A percentile compares a stretch with the other conserved stretches of the same genome.
These are phyloP conservation scores for Guyanaporus albipodus DNA, from an alignment of 768 basidiomycete species.

Conservation along the genomic window DNA sequence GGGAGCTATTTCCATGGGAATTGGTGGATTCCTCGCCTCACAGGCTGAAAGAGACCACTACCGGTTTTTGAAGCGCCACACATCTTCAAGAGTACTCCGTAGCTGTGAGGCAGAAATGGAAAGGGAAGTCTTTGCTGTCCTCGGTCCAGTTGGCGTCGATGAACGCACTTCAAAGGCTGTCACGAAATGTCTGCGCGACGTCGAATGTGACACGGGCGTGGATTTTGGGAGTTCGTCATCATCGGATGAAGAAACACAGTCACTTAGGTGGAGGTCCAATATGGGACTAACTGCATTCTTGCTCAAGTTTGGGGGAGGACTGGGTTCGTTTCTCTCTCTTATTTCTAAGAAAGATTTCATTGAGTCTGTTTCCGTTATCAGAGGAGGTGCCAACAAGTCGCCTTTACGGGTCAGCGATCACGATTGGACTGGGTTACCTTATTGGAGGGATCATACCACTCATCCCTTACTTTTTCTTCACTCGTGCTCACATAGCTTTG, in stretches of 20 bases:
- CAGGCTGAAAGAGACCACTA: conserved; percentile 96
- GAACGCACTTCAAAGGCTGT: conserved; percentile 76
- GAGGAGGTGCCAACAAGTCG: conserved; percentile 87
- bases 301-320: conserved; percentile 91
- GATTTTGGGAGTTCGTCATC: conserved; percentile 13
- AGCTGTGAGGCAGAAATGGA: conserved; percentile 96
- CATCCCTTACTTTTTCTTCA: conserved; percentile 87
- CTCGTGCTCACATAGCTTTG: conserved; percentile 60
- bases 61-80: conserved; percentile 72
- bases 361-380: conserved; percentile 22
- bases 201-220: conserved; percentile 46
- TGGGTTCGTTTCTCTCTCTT: conserved; percentile 50
- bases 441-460: conserved; percentile 92
- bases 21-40: conserved; percentile 95
- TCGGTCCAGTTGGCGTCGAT: conserved; percentile 88
- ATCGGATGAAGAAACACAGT: conserved; percentile 52
- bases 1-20: conserved; percentile 96
- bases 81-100: conserved; percentile 75
- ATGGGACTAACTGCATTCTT: conserved; percentile 91
- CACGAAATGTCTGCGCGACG: conserved; percentile 66
- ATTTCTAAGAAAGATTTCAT: background rate
- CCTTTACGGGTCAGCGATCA: conserved; percentile 87
- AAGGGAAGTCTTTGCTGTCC: conserved; percentile 84
- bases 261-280: conserved; percentile 64
- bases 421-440: conserved; percentile 93